Conservation (phyloP, 306 rosid species). For the Lupinus albus region DNA sequence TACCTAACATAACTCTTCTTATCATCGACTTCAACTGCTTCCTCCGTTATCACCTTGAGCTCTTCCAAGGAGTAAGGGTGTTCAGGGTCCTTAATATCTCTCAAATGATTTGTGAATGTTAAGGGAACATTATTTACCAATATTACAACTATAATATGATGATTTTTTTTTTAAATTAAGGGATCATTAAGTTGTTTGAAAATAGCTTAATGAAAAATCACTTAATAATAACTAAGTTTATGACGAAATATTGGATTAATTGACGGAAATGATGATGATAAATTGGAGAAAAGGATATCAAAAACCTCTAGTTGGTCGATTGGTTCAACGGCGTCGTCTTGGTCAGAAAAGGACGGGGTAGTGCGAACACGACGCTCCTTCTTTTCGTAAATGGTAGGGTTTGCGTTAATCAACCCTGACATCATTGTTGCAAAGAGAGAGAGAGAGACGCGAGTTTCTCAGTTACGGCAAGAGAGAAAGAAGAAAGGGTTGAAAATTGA, state of each 20-base stretch:
- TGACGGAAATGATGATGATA: background rate
- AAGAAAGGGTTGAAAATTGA: too few relatives aligned
- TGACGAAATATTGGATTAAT: too few relatives aligned
- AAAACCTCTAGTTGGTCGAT: conserved; percentile 84
- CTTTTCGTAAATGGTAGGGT: conserved; percentile 78
- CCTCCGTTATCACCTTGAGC: conserved; percentile 92
- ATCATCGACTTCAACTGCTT: conserved; percentile 83
- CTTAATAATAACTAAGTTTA: too few relatives aligned
- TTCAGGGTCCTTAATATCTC: conserved; percentile 94
- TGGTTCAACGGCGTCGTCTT: conserved; percentile 56
- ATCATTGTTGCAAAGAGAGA: conserved; percentile 48
- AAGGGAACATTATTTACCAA: conserved; percentile 44
- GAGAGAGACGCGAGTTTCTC: too few relatives aligned
- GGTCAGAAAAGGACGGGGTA: conserved; percentile 43
- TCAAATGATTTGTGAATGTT: conserved; percentile 74
- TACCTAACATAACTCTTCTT: conserved; percentile 76
- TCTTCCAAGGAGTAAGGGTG: conserved; percentile 92
- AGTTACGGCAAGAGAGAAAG: too few relatives aligned
- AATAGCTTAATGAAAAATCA: too few relatives aligned
- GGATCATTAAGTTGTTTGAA: too few relatives aligned
- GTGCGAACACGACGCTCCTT: conserved; percentile 74
- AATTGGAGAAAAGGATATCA: conserved; percentile 64
- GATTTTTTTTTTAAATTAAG: too few relatives aligned
- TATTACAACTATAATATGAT: background rate
- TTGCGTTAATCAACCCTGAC: conserved; percentile 73